Conservation (phyloP, 2,329 filamentous ascomycete genomes). For the Rutstroemia sp. region DNA sequence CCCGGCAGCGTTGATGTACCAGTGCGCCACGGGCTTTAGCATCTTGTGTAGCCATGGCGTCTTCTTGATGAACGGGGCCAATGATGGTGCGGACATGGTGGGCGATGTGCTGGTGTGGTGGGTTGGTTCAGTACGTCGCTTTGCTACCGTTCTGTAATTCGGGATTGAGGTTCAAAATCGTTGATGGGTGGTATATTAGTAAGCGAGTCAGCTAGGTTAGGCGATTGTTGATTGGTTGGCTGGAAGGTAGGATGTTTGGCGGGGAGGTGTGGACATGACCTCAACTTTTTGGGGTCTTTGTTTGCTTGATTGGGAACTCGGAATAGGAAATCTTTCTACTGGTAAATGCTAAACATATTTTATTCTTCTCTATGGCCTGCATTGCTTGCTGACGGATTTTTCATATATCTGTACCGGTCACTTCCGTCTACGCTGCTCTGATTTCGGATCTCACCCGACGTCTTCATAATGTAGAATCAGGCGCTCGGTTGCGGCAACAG, state of each 20-base stretch:
- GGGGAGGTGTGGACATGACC: background rate
- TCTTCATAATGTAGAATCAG: no score
- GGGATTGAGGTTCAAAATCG: background rate
- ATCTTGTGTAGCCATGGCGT: constrained; percentile 78
- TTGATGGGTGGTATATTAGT: background rate
- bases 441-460: no score
- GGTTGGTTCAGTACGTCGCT: background rate
- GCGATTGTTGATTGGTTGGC: background rate
- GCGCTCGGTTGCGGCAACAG: no score
- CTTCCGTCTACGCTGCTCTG: no score
- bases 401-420: no score
- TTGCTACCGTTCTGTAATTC: background rate
- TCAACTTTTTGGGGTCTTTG: no score
- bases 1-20: constrained; percentile 84
- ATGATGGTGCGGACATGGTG: constrained; percentile 38
- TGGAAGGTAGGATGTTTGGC: background rate
- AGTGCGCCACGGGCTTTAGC: constrained; percentile 75
- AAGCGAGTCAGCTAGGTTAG: background rate
- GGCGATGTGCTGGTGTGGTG: constrained; percentile 10
- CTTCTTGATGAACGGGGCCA: constrained; percentile 71
- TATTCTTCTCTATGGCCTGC: no score
- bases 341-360: no score
- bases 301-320: no score
- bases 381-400: no score
- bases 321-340: no score